Evolutionary conservation across 495 filamentous ascomycete genomes (phyloP), one percentile per base, ranked within the genome.

Genomic region (Pyronema omphalodes): DNA sequence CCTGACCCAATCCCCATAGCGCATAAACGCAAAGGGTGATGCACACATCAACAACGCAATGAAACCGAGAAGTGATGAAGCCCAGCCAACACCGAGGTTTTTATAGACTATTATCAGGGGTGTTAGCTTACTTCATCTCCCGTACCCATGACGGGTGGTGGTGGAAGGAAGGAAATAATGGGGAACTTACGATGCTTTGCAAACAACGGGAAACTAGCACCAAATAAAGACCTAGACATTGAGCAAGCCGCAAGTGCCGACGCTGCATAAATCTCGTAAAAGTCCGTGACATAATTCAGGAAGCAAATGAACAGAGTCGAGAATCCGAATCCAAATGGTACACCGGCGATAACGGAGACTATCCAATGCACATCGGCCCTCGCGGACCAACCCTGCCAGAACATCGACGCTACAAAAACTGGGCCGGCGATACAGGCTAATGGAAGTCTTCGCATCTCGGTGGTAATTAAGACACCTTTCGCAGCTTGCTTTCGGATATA

Each of bases 231-330:
- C 1, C 84, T 71, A 33, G 74, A 67, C 47, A 75, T 76, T 0
- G 74, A 74, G 0, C 79, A 74, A 0, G 80, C 81, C 0, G 84
- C 81, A 59, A 83, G 71, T 1, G 83, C 84, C 15, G 72, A 76
- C 3, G 83, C 83, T 0, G 84, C 80, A 63, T 78, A 86, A 51
- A 81, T 75, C 50, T 76, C 75, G 66, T 88, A 87, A 8, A 82
- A 82, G 60, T 88, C 84, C 9, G 81, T 80, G 43, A 88, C 70
- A 55, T 88, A 88, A 56, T 84, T 88, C 8, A 87, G 66, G 23
- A 82, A 73, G 0, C 79, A 76, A 41, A 80, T 79, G 64, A 84
- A 86, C 14, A 79, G 75, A 14, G 77, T 69, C 7, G 77, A 68
- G 63, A 81, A 86, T 7, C 80, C 83, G 34, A 79, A 69, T 14